Evolutionary conservation across 2,329 filamentous ascomycete genomes (phyloP), one percentile per base, ranked within the genome.

Genomic region (Xylaria hypoxylon): DNA sequence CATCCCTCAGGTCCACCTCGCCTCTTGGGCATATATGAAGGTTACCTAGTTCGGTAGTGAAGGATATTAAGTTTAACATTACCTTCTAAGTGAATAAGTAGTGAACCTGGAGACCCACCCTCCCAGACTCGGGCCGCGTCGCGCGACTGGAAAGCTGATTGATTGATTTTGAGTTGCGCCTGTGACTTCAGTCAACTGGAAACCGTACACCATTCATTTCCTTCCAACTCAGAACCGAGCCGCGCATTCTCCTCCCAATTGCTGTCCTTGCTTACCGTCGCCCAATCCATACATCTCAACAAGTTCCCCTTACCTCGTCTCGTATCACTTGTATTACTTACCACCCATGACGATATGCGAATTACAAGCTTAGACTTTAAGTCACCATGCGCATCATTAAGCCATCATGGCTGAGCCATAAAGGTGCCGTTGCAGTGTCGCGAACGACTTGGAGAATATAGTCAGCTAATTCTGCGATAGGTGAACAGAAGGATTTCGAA

Each of bases 401-500:
- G 88, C 95, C 95, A 73, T 89, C 92, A 78, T 98, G 95, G 94
- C 89, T 98, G 76, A 95, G 92, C 79, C 95, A 97, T 83, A 94
- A 93, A 82, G 94, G 91, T 92, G 83, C 70, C 82, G 79, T 64
- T n/a, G 40, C 33, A 22, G 31, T n/a, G 45, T 56, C 38, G 42
- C 57, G 11, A 26, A 31, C 55, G 6, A 6, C 11, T 0, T n/a
- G 15, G 1, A 17, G 48, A 26, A 24, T 3, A 33, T 10, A 10
- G 19, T 8, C 42, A n/a, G 47, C 65, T 72, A 72, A 68, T 56
- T 61, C 35, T 13, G 47, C 47, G 70, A 70, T 59, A 93, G 92
- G 95, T 78, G 96, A 99, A 83, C 93, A 97, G 79, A 98, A 97
- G 78, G 94, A 98, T 79, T 97, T 96, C 77, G 96, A 99, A 81